Conservation (phyloP, 2,329 filamentous ascomycete genomes). For the Monilinia aucupariae region DNA sequence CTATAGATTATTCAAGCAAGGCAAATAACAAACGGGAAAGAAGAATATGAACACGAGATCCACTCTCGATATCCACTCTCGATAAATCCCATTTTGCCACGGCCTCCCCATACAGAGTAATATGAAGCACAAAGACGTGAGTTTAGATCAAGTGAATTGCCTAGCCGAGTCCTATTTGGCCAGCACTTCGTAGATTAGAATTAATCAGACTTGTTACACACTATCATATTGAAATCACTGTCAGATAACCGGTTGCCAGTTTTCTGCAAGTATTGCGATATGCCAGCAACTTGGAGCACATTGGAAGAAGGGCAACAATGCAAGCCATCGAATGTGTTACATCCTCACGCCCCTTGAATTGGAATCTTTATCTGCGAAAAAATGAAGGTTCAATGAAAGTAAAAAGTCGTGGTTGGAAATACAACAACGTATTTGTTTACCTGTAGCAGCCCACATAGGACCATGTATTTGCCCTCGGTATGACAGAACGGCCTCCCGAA, state of each 20-base stretch:
- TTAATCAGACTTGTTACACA: no score
- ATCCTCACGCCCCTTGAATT: neutral
- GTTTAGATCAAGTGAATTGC: no score
- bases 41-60: neutral
- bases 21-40: neutral
- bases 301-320: neutral
- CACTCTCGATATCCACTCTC: neutral
- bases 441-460: conserved; percentile 18
- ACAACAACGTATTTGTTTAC: conserved; percentile 10
- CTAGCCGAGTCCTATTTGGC: no score
- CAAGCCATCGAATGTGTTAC: neutral
- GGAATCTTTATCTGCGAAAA: neutral
- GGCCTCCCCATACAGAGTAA: no score
- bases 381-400: neutral
- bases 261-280: neutral
- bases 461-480: conserved; percentile 14
- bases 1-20: neutral
- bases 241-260: neutral
- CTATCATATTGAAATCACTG: no score
- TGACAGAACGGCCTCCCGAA: conserved; percentile 1
- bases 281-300: neutral
- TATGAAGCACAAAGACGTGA: no score
- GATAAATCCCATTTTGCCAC: neutral
- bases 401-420: conserved; percentile 1
- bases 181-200: no score